Conservation (phyloP, 2,329 filamentous ascomycete genomes). For the Alternaria metachromatica region DNA sequence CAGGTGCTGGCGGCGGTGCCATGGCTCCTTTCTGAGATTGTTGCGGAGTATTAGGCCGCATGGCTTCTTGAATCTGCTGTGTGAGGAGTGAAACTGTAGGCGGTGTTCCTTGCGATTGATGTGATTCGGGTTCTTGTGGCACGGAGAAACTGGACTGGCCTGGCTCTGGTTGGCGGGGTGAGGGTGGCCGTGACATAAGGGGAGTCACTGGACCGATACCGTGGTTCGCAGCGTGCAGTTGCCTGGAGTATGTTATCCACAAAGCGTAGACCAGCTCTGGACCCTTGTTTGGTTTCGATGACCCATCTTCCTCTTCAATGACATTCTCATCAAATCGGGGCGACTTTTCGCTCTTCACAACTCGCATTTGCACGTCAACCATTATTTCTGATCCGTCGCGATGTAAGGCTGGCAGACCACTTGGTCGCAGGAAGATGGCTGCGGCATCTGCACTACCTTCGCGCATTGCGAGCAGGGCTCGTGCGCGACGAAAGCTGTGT, state of each 20-base stretch:
- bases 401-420: constrained; percentile 84
- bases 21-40: constrained; percentile 39
- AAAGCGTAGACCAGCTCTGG: constrained; percentile 87
- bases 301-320: constrained; percentile 64
- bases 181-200: constrained; percentile 70
- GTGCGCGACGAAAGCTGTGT: constrained; percentile 90
- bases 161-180: constrained; percentile 78
- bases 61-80: constrained; percentile 59
- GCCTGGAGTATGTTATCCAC: constrained; percentile 96
- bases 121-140: constrained; percentile 44
- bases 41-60: constrained; percentile 54
- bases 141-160: constrained; percentile 64
- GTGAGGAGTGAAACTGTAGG: constrained; percentile 57
- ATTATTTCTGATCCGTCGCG: constrained; percentile 90
- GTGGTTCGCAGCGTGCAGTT: constrained; percentile 78
- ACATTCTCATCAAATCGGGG: constrained; percentile 63
- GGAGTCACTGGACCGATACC: constrained; percentile 69
- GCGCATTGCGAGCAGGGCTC: constrained; percentile 80
- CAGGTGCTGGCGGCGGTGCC: constrained; percentile 19
- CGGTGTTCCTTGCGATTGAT: constrained; percentile 43
- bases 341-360: constrained; percentile 81
- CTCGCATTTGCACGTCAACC: constrained; percentile 94
- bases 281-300: constrained; percentile 55
- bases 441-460: constrained; percentile 79
- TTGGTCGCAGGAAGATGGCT: constrained; percentile 80